Evolutionary conservation across 306 rosid species (phyloP), one percentile per base, ranked within the genome.

Genomic region (Aeschynomene evenia): DNA sequence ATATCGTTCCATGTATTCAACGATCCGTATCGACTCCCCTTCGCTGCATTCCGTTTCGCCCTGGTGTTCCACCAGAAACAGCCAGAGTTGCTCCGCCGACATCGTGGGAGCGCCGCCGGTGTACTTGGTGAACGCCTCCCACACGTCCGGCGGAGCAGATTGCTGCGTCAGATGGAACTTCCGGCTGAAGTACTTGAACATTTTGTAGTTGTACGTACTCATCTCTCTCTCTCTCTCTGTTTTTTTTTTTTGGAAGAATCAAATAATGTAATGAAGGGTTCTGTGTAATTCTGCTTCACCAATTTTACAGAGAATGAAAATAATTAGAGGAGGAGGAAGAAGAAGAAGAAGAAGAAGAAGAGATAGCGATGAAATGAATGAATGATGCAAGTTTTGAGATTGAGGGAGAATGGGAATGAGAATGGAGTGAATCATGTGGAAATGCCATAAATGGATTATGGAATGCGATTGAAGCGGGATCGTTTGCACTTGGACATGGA

Each of bases 131-230:
- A 88, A 94, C 15, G 65, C 76, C 0, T 82, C 77, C 71, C 60
- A 74, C 60, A 92, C 87, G 76, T 90, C 98, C 0, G 76, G 15
- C 7, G 97, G 89, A 2, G 96, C 86, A 10, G 79, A 40, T 19
- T 72, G 86, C 59, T 83, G 83, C 14, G 60, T 34, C 53, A 79
- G 2, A 63, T 83, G 56, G 82, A 74, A 88, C 58, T 80, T 88
- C 31, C 92, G 46, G 65, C 60, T 83, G 85, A 91, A 88, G 79
- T 74, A 83, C n/a, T 75, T 83, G 82, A 91, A 80, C 73, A 86
- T 76, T 74, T 68, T 91, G 96, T 77, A 86, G 40, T 43, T 73
- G 82, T 71, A 74, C 18, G 75, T 83, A 75, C 5, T 28, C 31
- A 28, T 28, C 5, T 28, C 5, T 28, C 5, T 28, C 5, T 28